A percentile compares a stretch with the other conserved stretches of the same genome.
phyloP scores from a whole-genome alignment of 805 yeast species.

The Myxozyma mucilagina region DNA sequence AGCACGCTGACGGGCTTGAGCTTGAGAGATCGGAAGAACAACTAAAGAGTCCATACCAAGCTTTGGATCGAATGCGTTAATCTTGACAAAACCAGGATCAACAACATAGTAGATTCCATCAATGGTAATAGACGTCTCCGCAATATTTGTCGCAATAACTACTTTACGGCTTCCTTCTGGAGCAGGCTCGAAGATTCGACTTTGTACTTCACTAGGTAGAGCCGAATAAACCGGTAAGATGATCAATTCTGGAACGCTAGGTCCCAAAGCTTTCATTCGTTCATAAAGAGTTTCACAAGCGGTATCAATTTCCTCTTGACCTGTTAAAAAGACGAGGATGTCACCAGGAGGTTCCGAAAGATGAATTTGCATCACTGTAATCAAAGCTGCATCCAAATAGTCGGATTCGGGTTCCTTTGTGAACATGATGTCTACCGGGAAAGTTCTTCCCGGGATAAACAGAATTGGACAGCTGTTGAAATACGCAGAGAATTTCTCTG shows the following conservation, averaged over 20 bases:
- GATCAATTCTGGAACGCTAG: constrained; percentile 58
- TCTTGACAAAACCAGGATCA: constrained; percentile 94
- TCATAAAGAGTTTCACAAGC: constrained; percentile 73
- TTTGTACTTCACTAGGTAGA: constrained; percentile 81
- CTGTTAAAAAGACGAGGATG: constrained; percentile 85
- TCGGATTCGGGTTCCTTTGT: constrained; percentile 87
- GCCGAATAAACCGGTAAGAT: constrained; percentile 90
- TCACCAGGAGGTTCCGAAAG: constrained; percentile 71
- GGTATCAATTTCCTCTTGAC: constrained; percentile 93
- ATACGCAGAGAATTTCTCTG: constrained; percentile 78
- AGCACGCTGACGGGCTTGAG: constrained; percentile 94
- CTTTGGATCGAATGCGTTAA: constrained; percentile 81
- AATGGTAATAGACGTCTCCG: constrained; percentile 94
- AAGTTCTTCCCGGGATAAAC: constrained; percentile 89
- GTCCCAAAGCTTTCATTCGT: constrained; percentile 64
- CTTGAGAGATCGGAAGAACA: constrained; percentile 87
- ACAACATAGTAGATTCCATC: constrained; percentile 94
- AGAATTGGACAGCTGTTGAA: constrained; percentile 84
- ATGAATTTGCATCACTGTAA: constrained; percentile 86
- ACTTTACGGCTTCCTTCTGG: constrained; percentile 79
- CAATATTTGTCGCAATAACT: constrained; percentile 92
- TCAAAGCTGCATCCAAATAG: constrained; percentile 83
- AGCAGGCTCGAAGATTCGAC: constrained; percentile 80
- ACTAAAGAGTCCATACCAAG: constrained; percentile 86
- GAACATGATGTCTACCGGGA: constrained; percentile 83